Evolutionary conservation across 768 basidiomycete species (phyloP).

Genomic region (Fomitopsis serialis): DNA sequence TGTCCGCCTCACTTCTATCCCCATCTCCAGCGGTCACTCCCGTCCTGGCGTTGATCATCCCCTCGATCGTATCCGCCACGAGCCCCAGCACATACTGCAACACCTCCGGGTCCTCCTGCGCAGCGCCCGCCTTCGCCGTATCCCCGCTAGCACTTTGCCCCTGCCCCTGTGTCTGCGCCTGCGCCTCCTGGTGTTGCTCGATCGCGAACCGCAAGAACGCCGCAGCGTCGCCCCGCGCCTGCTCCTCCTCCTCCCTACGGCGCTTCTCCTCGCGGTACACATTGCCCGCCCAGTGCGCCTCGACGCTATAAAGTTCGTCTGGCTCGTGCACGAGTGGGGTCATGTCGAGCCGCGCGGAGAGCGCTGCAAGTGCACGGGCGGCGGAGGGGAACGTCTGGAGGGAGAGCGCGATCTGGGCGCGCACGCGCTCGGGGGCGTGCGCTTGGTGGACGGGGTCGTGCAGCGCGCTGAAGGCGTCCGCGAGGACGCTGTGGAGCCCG

Average conservation of each 20-base stretch:
- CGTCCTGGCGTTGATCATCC: constrained; percentile 27
- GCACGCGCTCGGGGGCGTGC: constrained; percentile 10
- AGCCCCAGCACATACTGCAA: constrained; percentile 53
- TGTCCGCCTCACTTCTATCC: too few relatives aligned
- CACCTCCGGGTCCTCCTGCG: constrained; percentile 37
- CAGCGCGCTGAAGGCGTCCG: constrained; percentile 19
- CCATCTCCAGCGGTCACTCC: constrained; percentile 5
- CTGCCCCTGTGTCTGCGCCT: constrained; percentile 12
- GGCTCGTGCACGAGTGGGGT: constrained; percentile 35
- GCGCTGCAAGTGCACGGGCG: constrained; percentile 13
- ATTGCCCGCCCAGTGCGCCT: constrained; percentile 29
- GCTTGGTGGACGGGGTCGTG: constrained; percentile 6
- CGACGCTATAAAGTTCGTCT: constrained; percentile 35
- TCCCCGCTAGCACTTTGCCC: constrained; percentile 3
- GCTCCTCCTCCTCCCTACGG: constrained; percentile 18
- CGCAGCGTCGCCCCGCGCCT: constrained; percentile 22
- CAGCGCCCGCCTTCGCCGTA: constrained; percentile 16
- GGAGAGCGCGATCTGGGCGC: constrained; percentile 12
- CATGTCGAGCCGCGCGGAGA: constrained; percentile 32
- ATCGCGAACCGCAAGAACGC: constrained; percentile 25
- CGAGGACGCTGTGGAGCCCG: constrained; percentile 33
- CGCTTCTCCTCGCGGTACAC: constrained; percentile 29
- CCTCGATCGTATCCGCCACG: constrained; percentile 47
- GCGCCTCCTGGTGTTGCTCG: constrained; percentile 23
- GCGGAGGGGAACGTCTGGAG: constrained; percentile 16